Base-by-base conservation (phyloP, 2,329 filamentous ascomycete genomes). In the Alternaria conjuncta region DNA sequence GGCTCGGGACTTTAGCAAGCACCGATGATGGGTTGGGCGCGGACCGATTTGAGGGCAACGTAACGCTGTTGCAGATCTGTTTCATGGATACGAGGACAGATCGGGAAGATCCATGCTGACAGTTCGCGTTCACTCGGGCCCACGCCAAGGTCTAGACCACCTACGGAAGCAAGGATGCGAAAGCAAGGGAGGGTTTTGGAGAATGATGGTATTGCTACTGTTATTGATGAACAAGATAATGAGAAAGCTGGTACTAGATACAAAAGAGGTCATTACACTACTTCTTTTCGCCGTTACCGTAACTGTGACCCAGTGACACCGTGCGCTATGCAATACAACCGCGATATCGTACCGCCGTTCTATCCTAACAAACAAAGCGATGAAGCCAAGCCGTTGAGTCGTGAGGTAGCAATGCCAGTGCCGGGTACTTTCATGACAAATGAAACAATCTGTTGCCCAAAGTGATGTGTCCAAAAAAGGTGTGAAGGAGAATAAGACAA, bases 11-110 rank as follows among this genome's bases (percentile, higher is more conserved):
- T 13, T 30, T 8, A n/a, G 28, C 25, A 41, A 28, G 5, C 21
- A 12, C 13, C 7, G 18, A 41, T 53, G 7, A 13, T 57, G 30
- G 21, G 23, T 47, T 20, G 28, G 30, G 21, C 21, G 50, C 36
- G 53, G 55, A 41, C 49, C 49, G 49, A 53, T 53, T 41, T 6
- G 36, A 36, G 30, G 30, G 49, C 20, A 53, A 53, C 20, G 30
- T 25, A 36, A 25, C 64, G 56, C 25, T 55, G 66, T 69, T 61
- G 61, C 59, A 60, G 25, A 47, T 55, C 46, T 45, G 66, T 69
- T 69, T 69, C 65, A 63, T 36, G 49, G 49, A 36, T 25, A 53
- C 30, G 20, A 53, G 61, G 18, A 12, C 30, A 32, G 7, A 20
- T 13, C 21, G 20, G 46, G 44, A 25, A 41, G 43, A 47, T 30